Percentiles rank a stretch among this genome's conserved stretches.
Evolutionary conservation across 352 stramenopile species (phyloP).

Genomic region (Globisporangium abappressorium): DNA sequence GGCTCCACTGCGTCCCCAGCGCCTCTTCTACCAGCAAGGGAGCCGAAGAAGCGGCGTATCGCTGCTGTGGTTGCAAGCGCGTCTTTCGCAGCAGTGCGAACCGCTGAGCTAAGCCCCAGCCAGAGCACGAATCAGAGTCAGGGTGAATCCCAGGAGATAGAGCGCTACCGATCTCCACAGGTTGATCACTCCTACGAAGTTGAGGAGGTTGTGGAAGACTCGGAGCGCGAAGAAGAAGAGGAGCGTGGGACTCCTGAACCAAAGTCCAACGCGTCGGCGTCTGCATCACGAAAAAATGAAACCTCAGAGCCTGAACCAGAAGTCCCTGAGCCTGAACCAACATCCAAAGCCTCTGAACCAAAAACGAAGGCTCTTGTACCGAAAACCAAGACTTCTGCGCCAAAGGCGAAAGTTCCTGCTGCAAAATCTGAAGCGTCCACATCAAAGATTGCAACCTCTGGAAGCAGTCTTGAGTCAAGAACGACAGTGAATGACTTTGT

Average conservation of each 20-base stretch:
- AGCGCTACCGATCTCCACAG: not conserved
- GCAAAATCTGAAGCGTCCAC: not conserved
- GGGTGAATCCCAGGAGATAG: not conserved
- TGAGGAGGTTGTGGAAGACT: conserved; percentile 1
- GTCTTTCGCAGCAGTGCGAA: conserved; percentile 9
- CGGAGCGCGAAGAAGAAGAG: not conserved
- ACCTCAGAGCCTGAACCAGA: not conserved
- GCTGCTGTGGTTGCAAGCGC: conserved; percentile 5
- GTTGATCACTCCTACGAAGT: conserved; percentile 7
- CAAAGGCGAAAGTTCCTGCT: not conserved
- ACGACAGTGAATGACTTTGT: conserved; percentile 9
- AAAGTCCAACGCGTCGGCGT: not conserved
- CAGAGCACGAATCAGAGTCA: not conserved
- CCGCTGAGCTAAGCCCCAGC: conserved; percentile 7
- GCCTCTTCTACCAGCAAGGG: not conserved
- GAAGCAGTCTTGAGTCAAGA: not conserved
- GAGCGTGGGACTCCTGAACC: not conserved
- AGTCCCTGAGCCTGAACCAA: not conserved
- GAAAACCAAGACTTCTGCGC: not conserved
- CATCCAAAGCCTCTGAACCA: not conserved
- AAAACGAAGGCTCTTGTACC: not conserved
- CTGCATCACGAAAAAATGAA: not conserved
- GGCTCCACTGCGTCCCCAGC: not conserved
- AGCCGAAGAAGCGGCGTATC: not conserved
- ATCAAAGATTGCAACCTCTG: not conserved